Percentiles rank a stretch among this genome's conserved stretches.
Conservation (phyloP, 495 filamentous ascomycete species). For the Penicillium soppii region DNA sequence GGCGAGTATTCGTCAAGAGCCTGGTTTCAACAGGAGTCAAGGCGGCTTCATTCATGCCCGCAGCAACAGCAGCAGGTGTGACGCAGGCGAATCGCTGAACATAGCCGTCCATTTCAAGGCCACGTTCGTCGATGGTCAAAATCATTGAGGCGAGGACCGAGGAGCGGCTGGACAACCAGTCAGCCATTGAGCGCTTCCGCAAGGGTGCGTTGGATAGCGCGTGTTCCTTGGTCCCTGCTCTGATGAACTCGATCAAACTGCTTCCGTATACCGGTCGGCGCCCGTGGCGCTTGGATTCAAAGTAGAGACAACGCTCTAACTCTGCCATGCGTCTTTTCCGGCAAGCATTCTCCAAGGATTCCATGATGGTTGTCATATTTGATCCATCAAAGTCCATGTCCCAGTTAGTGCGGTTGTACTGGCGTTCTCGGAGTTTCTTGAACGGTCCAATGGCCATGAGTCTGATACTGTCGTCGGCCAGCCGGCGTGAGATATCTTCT, state of each 20-base stretch:
- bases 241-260: conserved; percentile 68
- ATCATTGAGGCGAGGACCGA: conserved; percentile 70
- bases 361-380: conserved; percentile 66
- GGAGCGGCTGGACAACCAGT: conserved; percentile 74
- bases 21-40: conserved; percentile 66
- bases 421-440: conserved; percentile 60
- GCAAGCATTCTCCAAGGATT: conserved; percentile 69
- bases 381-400: conserved; percentile 59
- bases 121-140: conserved; percentile 68
- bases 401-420: conserved; percentile 60
- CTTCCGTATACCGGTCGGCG: conserved; percentile 79
- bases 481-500: conserved; percentile 61
- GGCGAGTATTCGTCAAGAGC: conserved; percentile 44
- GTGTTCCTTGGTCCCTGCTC: conserved; percentile 54
- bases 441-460: conserved; percentile 64
- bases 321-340: conserved; percentile 74
- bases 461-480: conserved; percentile 60
- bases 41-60: conserved; percentile 67
- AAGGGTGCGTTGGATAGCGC: conserved; percentile 39
- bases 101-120: conserved; percentile 66
- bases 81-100: conserved; percentile 87
- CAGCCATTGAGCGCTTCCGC: conserved; percentile 49
- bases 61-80: conserved; percentile 81
- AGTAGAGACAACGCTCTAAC: conserved; percentile 74
- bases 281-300: conserved; percentile 78